Conservation (phyloP, 192 early-diverging fungal genomes). For the Glomus cerebriforme region DNA sequence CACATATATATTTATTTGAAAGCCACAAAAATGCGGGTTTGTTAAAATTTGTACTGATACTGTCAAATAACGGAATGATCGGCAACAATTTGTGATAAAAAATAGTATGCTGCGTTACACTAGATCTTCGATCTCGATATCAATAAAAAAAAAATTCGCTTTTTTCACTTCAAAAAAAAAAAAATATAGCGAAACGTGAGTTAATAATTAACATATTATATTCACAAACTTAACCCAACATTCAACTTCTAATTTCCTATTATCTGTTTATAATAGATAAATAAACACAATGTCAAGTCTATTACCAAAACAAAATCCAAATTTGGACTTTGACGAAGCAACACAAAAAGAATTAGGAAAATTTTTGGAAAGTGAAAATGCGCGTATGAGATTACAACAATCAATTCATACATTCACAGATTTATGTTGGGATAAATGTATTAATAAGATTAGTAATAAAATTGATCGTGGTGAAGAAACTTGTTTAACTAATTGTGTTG, state of each 20-base stretch:
- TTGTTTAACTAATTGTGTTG: constrained; percentile 62
- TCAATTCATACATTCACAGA: constrained; percentile 64
- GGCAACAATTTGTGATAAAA: too few species aligned
- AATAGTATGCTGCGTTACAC: too few species aligned
- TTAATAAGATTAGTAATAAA: constrained; percentile 55
- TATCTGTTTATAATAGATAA: neutral
- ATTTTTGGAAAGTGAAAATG: constrained; percentile 62
- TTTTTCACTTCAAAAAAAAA: too few species aligned
- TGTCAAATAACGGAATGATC: too few species aligned
- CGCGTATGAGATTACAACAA: constrained; percentile 59
- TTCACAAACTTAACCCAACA: too few species aligned
- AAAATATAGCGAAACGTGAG: too few species aligned
- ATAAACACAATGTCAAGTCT: neutral
- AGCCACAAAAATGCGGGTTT: too few species aligned
- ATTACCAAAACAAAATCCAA: neutral
- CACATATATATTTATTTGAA: too few species aligned
- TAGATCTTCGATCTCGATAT: too few species aligned
- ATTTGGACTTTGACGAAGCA: constrained; percentile 50
- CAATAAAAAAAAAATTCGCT: too few species aligned
- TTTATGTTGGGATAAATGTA: constrained; percentile 73
- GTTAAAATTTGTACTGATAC: too few species aligned
- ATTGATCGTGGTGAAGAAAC: constrained; percentile 56
- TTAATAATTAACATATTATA: too few species aligned
- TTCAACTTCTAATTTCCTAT: neutral
- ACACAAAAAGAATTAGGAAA: constrained; percentile 57